These are phyloP conservation scores for Ceratobasidium papillatum DNA, from an alignment of 1,284 basidiomycete species.

Conservation along the genomic window DNA sequence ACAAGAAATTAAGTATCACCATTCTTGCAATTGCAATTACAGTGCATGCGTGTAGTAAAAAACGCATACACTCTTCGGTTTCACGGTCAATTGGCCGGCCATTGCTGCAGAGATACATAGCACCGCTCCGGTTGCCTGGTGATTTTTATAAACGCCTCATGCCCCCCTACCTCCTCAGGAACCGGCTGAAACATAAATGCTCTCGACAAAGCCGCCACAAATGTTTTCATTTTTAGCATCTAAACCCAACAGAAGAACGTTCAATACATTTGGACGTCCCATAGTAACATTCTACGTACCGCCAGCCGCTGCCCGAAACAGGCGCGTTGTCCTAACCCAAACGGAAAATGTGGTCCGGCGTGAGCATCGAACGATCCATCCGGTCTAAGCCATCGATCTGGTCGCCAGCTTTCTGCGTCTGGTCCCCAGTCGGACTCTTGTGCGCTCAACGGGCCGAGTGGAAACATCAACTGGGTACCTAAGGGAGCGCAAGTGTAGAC, in stretches of 20 bases:
- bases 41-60: too few relatives aligned
- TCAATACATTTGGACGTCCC: background rate
- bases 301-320: too few relatives aligned
- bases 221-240: slow-evolving; percentile 7
- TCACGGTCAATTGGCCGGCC: too few relatives aligned
- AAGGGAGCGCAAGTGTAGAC: background rate
- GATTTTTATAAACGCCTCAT: too few relatives aligned
- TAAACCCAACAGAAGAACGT: background rate
- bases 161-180: background rate
- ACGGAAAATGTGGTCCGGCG: slow-evolving; percentile 8
- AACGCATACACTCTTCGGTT: too few relatives aligned
- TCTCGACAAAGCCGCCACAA: slow-evolving; percentile 8
- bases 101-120: too few relatives aligned
- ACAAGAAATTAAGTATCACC: too few relatives aligned
- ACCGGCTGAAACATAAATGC: slow-evolving; percentile 21
- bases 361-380: background rate
- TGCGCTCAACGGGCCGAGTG: background rate
- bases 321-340: background rate
- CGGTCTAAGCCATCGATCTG: background rate
- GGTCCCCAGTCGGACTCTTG: slow-evolving; percentile 17
- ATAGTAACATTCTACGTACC: background rate
- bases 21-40: too few relatives aligned
- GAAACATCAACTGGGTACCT: background rate
- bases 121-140: too few relatives aligned
- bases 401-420: background rate